Evolutionary conservation across 495 filamentous ascomycete genomes (phyloP), one percentile per base, ranked within the genome.

Genomic region (Hyaloscypha hepaticicola): DNA sequence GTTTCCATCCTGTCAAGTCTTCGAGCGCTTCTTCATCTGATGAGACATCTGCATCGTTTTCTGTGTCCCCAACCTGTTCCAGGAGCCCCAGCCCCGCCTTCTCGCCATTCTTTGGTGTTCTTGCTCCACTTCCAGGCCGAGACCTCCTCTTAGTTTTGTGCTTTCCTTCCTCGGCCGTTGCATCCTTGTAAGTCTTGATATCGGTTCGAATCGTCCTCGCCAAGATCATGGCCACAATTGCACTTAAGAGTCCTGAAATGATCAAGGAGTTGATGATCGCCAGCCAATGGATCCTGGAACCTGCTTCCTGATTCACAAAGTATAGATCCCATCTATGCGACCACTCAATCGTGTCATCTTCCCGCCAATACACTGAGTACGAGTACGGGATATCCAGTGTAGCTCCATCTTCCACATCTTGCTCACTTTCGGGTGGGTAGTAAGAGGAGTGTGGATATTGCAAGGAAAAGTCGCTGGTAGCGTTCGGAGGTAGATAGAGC

Each of bases 331-430:
- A 97, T 53, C 93, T 86, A 65, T 87, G 90, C 52, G 81, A 80
- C 93, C 93, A 97, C 62, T 96, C 92, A 60, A 96, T 80, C 49
- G 81, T 83, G 22, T 87, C 82, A 59, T 96, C 92, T 73, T 96
- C 91, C 57, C 91, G 86, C 76, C 92, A 97, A 76, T 94, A 96
- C 9, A 97, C 90, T 26, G 92, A 94, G 74, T 96, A 97, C 3
- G 91, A 91, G 75, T 95, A 96, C 0, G 93, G 92, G 60, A 96
- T 88, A 26, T 84, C 87, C 65, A 97, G 75, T 1, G 81, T 91
- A 25, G 86, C 83, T 16, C 85, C 86, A 62, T 92, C 89, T 41
- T 90, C 85, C 24, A 79, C 75, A 12, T 81, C 78, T 24, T 50
- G 50, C 12, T 70, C 69, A 21, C 80, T 77, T 55, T 82, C 77